Conservation (phyloP, 31 red algal genomes). For the Porphyra umbilicalis region DNA sequence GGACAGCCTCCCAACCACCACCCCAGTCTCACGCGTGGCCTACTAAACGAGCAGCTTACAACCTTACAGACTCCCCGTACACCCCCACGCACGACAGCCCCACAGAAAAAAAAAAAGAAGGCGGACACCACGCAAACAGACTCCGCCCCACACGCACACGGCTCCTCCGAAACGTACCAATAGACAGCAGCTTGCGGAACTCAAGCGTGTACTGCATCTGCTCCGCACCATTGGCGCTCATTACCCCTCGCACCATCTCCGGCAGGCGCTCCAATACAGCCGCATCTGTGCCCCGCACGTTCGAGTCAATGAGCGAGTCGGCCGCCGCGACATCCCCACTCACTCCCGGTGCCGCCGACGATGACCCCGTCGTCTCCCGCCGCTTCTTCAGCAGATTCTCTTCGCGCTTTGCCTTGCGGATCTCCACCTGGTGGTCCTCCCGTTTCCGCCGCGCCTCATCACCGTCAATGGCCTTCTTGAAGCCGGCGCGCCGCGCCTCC, state of each 20-base stretch:
- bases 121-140: no score
- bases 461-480: conserved; percentile 85
- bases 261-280: not conserved
- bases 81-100: no score
- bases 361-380: conserved; percentile 26
- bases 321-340: not conserved
- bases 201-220: conserved; percentile 63
- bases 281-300: not conserved
- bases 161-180: conserved; percentile 30
- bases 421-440: conserved; percentile 82
- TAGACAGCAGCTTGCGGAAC: conserved; percentile 71
- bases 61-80: no score
- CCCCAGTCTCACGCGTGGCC: no score
- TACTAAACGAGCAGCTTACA: no score
- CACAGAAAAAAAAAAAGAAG: no score
- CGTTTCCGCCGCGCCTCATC: conserved; percentile 89
- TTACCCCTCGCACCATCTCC: conserved; percentile 66
- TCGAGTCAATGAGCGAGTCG: not conserved
- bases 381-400: conserved; percentile 97
- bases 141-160: not conserved
- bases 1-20: no score
- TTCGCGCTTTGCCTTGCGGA: conserved; percentile 91
- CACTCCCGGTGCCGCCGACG: not conserved
- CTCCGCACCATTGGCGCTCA: conserved; percentile 31
- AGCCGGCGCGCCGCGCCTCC: conserved; percentile 52